Evolutionary conservation across 306 rosid genomes (phyloP).

Genomic region (Nissolia schottii): DNA sequence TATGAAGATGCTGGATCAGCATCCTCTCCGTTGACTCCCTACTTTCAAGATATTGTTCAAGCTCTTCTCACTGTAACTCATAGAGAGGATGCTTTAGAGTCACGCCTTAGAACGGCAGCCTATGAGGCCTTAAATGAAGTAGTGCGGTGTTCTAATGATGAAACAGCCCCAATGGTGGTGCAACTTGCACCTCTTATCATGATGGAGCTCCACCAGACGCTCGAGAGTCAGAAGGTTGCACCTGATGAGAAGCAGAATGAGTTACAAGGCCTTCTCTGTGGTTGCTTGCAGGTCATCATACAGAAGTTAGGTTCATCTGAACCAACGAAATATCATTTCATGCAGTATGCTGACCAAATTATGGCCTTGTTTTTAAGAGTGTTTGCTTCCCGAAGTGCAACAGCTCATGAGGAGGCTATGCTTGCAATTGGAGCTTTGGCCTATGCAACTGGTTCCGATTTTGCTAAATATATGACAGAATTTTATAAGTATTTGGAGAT

Average conservation of each 20-base stretch:
- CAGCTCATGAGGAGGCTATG: conserved; percentile 99
- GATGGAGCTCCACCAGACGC: conserved; percentile 79
- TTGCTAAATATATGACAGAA: conserved; percentile 79
- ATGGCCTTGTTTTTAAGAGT: conserved; percentile 83
- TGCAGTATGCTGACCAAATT: conserved; percentile 86
- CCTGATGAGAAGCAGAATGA: conserved; percentile 86
- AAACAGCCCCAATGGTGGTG: conserved; percentile 74
- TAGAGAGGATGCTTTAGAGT: conserved; percentile 85
- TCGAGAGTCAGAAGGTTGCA: conserved; percentile 60
- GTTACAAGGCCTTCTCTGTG: conserved; percentile 94
- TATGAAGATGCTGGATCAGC: conserved; percentile 68
- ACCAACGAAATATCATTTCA: conserved; percentile 58
- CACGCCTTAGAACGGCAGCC: conserved; percentile 93
- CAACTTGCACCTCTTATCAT: conserved; percentile 76
- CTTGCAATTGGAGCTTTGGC: conserved; percentile 98
- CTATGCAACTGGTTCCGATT: conserved; percentile 71
- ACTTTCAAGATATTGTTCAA: conserved; percentile 70
- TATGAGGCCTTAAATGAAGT: conserved; percentile 92
- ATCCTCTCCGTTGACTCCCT: conserved; percentile 73
- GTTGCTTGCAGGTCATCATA: conserved; percentile 92
- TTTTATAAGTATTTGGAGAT: conserved; percentile 76
- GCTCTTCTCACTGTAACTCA: conserved; percentile 76
- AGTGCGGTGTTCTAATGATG: conserved; percentile 88
- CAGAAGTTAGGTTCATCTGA: conserved; percentile 88
- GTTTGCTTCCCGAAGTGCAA: conserved; percentile 84